Percentiles rank a stretch among this genome's conserved stretches.
phyloP scores from a whole-genome alignment of 2,329 filamentous ascomycete genomes.

The Verticillium zaregamsianum region DNA sequence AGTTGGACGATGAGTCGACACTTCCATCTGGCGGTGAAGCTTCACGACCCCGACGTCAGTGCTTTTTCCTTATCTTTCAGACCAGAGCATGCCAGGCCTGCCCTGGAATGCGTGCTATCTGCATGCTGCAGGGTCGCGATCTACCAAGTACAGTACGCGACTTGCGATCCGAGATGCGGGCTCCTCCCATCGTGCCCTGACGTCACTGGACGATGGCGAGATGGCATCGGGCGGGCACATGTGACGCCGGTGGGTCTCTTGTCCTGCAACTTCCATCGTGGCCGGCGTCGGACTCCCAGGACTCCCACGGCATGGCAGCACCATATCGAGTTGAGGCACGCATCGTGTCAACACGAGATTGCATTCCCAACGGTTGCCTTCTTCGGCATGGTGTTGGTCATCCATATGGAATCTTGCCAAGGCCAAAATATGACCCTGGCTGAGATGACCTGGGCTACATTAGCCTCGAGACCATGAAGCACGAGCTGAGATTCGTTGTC shows the following conservation, averaged over 20 bases:
- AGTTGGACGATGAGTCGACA: no score
- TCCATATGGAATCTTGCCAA: no score
- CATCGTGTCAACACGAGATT: no score
- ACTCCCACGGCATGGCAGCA: no score
- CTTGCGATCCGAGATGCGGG: not conserved
- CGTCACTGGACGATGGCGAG: not conserved
- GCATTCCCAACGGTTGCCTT: no score
- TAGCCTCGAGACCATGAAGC: no score
- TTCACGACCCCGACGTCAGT: not conserved
- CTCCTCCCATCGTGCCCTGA: not conserved
- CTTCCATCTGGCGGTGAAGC: not conserved
- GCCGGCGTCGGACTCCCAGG: no score
- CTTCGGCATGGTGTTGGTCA: no score
- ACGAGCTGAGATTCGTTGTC: no score
- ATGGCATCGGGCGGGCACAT: not conserved
- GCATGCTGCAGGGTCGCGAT: not conserved
- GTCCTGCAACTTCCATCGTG: not conserved
- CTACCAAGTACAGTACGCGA: not conserved
- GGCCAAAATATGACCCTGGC: no score
- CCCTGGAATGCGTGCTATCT: not conserved
- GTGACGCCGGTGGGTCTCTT: not conserved
- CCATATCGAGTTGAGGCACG: no score
- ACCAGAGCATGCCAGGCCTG: not conserved
- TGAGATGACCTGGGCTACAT: no score
- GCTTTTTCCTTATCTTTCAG: not conserved